Base-by-base conservation (phyloP, 257 asterid genomes). In the Fraxinus cuspidata region DNA sequence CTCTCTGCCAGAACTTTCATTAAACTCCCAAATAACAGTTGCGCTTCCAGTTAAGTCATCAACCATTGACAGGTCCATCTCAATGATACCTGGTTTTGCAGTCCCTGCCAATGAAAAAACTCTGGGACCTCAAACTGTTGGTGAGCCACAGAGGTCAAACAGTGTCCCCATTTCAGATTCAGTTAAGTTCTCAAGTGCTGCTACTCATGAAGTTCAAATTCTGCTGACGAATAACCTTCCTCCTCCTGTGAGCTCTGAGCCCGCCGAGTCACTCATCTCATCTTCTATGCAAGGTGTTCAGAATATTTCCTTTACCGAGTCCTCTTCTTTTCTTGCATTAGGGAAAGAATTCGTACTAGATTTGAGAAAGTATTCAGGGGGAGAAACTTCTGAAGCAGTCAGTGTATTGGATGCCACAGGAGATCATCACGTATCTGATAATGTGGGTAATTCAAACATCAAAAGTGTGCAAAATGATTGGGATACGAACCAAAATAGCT, bases 41-140 rank as follows among this genome's bases (percentile, higher is more conserved):
- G 90, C 92, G 44, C 91, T 95, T 80, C 96, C 97, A 15, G 96
- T 87, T 66, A 93, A 86, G 85, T 76, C 90, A 75, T 90, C 94
- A 40, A 74, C 79, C n/a, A 85, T 87, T 69, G 97, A 87, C 80
- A 81, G 93, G 81, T 91, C 96, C 74, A 91, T 95, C 87, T 95
- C 98, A 49, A 89, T 83, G 27, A 74, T 95, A 80, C 91, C 94
- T 69, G 96, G 96, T 71, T 90, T 85, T 77, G 73, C 84, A 19
- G 78, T 80, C 79, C 87, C 90, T 32, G 76, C 81, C 21, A 77
- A 77, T 80, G 91, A 83, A 69, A 87, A 78, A 56, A 66, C 83
- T 76, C 85, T 83, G 42, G 89, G 87, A 64, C 85, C 87, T 65
- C 91, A 82, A 76, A 67, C 86, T 78, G 82, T 82, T 75, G 83